Base-by-base conservation (phyloP, 495 filamentous ascomycete genomes). In the Rostrohypoxylon terebratum region DNA sequence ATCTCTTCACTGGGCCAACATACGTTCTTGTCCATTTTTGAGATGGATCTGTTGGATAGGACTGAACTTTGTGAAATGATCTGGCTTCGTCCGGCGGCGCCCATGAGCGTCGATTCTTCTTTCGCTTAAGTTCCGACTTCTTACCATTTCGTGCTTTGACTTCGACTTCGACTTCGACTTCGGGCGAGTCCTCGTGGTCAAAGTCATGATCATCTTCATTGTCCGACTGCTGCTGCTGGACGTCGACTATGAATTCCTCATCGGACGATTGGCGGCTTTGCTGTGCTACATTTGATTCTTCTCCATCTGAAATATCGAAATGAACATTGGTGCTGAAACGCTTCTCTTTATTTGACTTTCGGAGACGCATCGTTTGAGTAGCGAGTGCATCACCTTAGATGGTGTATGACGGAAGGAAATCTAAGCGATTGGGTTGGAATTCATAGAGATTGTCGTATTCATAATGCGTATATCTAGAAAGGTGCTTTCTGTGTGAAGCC, bases 1-100 rank as follows among this genome's bases (percentile, higher is more conserved):
- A 85, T 51, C 81, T 74, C 33, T 80, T 78, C 13, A 85, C 75
- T 11, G 82, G 81, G 1, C 83, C 83, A 59, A 81, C 77, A 61
- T 84, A 85, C 21, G 81, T 79, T 45, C 83, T 81, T 1, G 82
- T 83, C 76, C 76, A 78, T 73, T 80, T 83, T 33, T 78, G 76
- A 23, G 81, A 77, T 2, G 81, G 78, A 66, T 85, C 83, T 7
- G 80, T 78, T 2, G 83, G 83, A 51, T 85, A 85, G 7, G 74
- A 75, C 9, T 80, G 77, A 23, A 84, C 81, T 66, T 83, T 77
- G 65, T 78, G 68, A 33, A 78, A 78, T 40, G 66, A 34, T 44
- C 77, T 77, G 34, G 70, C 71, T 28, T 68, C 54, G 57, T 74
- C 62, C 38, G 64, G 63, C 64, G 70, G n/a, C 5, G 8, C 18